A percentile compares a stretch with the other conserved stretches of the same genome.
Evolutionary conservation across 768 basidiomycete species (phyloP).

Genomic region (Mycena capillaripes): DNA sequence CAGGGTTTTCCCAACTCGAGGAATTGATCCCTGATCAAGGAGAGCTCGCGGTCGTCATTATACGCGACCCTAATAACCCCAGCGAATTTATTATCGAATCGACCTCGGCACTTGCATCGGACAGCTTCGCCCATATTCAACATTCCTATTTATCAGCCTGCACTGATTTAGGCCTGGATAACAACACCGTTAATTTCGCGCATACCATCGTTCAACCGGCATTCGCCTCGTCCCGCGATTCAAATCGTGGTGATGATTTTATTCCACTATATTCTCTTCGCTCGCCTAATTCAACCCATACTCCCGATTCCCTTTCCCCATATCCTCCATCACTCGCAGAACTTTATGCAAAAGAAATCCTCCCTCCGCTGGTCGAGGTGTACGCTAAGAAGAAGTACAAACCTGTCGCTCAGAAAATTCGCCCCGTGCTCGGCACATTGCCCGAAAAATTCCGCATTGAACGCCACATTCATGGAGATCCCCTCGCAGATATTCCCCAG

Average conservation of each 20-base stretch:
- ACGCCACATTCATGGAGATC: slow-evolving; percentile 34
- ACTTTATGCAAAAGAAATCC: no score
- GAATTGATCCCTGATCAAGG: slow-evolving; percentile 17
- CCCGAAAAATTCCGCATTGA: slow-evolving; percentile 39
- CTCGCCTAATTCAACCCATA: neutral
- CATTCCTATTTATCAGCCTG: neutral
- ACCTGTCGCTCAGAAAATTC: slow-evolving; percentile 35
- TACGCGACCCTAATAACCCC: neutral
- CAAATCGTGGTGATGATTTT: slow-evolving; percentile 11
- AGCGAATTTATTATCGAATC: slow-evolving; percentile 3
- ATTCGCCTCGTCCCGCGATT: neutral
- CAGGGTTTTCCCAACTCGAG: slow-evolving; percentile 6
- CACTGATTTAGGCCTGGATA: neutral
- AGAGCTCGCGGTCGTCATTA: slow-evolving; percentile 15
- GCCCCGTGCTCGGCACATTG: slow-evolving; percentile 30
- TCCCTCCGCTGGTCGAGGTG: neutral
- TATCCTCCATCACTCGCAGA: neutral
- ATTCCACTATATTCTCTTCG: neutral
- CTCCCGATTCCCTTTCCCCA: neutral
- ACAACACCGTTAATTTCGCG: neutral
- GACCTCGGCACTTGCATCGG: neutral
- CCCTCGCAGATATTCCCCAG: slow-evolving; percentile 17
- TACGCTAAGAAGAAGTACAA: slow-evolving; percentile 40
- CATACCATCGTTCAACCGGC: slow-evolving; percentile 5
- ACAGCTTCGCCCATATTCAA: neutral